Base-by-base conservation (phyloP, 805 yeast genomes). In the Cyberlindnera saturnus region DNA sequence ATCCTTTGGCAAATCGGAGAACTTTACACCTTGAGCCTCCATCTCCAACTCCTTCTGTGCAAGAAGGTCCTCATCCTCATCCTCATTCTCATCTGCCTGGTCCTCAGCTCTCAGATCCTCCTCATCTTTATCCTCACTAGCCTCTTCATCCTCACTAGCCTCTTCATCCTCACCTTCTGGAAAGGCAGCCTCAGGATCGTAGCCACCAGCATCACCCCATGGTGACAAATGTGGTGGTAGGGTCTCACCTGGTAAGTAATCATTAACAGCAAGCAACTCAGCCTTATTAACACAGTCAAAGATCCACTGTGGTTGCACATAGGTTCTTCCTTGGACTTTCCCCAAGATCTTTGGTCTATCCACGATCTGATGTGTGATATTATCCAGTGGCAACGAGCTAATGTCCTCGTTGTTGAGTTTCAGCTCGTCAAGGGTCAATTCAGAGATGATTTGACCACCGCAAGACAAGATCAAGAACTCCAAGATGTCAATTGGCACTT, bases 171-270 rank as follows among this genome's bases (percentile, higher is more conserved):
- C 77, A 15, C 39, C 65, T 6, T 56, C 66, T 30, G 56, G 73
- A 13, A 62, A 56, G 29, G 65, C 65, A 29, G 77, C 83, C 44
- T 74, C 80, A 56, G 99, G 98, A 65, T 91, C 80, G 67, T 93
- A 93, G 42, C 82, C 83, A 55, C 84, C 88, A 38, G 90, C 77
- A 69, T 93, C 99, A 55, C 98, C 98, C 98, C 99, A 93, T 71
- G 99, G 99, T 41, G 96, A 86, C 58, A 93, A 72, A 66, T 93
- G 99, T 32, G 99, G 97, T 36, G 99, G 99, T 51, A 93, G 73
- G 5, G 87, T 70, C 67, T 91, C 97, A 44, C 99, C 99, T 5
- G 96, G 96, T 36, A 95, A 85, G 61, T 93, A 93, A 43, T 73
- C 74, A 43, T 82, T 81, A 18, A 87, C 96, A 16, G 93, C 79